Evolutionary conservation across 2,329 filamentous ascomycete species (phyloP).

Genomic region (Colletotrichum destructivum): DNA sequence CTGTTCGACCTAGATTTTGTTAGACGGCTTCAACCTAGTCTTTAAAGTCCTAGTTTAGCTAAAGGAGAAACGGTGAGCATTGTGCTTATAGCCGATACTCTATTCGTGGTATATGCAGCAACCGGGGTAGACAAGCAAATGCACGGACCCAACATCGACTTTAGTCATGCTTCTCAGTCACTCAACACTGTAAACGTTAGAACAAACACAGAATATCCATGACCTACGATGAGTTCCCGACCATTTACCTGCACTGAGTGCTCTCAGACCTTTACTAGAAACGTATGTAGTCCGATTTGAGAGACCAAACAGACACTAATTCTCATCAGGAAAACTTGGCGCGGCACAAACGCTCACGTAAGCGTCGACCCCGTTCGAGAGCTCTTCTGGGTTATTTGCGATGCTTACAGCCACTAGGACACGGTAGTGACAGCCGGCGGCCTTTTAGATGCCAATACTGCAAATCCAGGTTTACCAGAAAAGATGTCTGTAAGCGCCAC

Average conservation of each 20-base stretch:
- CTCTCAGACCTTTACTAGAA: constrained; percentile 43
- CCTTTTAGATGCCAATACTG: constrained; percentile 44
- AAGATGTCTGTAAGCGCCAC: constrained; percentile 45
- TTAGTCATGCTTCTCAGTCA: background rate
- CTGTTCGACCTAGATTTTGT: background rate
- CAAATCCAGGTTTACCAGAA: constrained; percentile 42
- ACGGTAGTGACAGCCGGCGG: constrained; percentile 42
- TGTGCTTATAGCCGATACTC: background rate
- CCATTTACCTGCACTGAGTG: constrained; percentile 42
- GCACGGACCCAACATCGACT: background rate
- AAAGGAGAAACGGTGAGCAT: background rate
- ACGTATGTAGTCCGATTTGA: constrained; percentile 19
- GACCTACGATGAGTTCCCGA: constrained; percentile 37
- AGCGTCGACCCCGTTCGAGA: background rate
- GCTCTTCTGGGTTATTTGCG: background rate
- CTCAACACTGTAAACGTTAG: background rate
- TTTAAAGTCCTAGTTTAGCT: background rate
- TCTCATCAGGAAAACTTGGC: constrained; percentile 43
- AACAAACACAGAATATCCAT: constrained; percentile 2
- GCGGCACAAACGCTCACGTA: constrained; percentile 46
- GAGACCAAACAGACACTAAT: background rate
- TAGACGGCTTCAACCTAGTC: background rate
- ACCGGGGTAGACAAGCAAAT: background rate
- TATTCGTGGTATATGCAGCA: background rate
- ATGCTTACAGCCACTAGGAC: constrained; percentile 40